These are phyloP conservation scores for Iris pallida DNA, from an alignment of 116 monocot species.

Conservation along the genomic window DNA sequence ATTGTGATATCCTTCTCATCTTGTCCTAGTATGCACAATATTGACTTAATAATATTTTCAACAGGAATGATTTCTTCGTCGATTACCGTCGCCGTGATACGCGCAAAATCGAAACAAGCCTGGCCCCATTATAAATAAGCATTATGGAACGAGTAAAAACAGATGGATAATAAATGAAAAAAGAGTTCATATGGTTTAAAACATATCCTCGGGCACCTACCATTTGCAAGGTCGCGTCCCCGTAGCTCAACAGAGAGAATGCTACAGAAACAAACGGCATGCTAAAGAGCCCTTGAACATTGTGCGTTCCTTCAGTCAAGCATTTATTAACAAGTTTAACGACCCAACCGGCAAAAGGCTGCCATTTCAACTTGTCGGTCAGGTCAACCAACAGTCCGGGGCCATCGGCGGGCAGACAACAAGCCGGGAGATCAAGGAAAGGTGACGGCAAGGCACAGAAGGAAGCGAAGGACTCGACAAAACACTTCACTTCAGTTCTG, in stretches of 20 bases:
- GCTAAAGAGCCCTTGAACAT: conserved; percentile 71
- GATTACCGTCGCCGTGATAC: conserved; percentile 53
- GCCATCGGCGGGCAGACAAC: conserved; percentile 46
- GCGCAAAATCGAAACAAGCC: conserved; percentile 94
- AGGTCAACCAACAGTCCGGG: conserved; percentile 72
- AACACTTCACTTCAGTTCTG: conserved; percentile 55
- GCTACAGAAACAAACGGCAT: conserved; percentile 43
- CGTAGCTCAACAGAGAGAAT: conserved; percentile 58
- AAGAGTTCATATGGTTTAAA: neutral
- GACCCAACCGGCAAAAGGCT: conserved; percentile 60
- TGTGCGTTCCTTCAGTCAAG: conserved; percentile 79
- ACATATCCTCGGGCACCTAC: conserved; percentile 29
- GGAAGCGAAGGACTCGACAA: conserved; percentile 47
- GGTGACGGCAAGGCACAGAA: conserved; percentile 32
- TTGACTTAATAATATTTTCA: conserved; percentile 67
- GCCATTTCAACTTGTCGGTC: conserved; percentile 49
- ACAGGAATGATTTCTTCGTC: conserved; percentile 47
- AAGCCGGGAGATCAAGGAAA: conserved; percentile 65
- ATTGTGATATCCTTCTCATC: conserved; percentile 24
- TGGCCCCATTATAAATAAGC: conserved; percentile 19
- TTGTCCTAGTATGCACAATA: conserved; percentile 56
- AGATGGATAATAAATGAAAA: neutral
- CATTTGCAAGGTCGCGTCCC: conserved; percentile 69
- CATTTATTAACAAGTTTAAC: conserved; percentile 78
- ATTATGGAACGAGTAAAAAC: conserved; percentile 10